These are phyloP conservation scores for Digitaria exilis DNA, from an alignment of 202 grass and related monocot species.

Conservation along the genomic window DNA sequence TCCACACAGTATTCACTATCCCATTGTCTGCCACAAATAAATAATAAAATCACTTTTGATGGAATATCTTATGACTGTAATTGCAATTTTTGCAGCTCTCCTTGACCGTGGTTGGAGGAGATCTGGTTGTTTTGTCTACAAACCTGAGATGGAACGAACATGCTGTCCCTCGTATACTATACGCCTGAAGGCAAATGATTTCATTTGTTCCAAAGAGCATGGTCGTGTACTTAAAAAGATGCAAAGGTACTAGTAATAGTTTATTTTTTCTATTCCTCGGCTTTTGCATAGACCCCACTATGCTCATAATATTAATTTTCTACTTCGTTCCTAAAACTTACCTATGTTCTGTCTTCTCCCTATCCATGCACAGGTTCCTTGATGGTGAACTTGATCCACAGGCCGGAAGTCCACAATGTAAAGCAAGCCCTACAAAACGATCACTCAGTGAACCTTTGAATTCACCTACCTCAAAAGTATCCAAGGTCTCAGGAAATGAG, in stretches of 20 bases:
- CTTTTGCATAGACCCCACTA: not conserved
- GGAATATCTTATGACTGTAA: constrained; percentile 31
- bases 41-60: not conserved
- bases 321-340: constrained; percentile 12
- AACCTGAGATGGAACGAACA: constrained; percentile 95
- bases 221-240: constrained; percentile 80
- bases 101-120: constrained; percentile 97
- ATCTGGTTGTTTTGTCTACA: constrained; percentile 89
- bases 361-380: constrained; percentile 66
- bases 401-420: constrained; percentile 50
- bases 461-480: constrained; percentile 45
- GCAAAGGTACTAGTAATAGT: constrained; percentile 67
- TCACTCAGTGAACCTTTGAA: constrained; percentile 49
- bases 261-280: constrained; percentile 2
- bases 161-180: constrained; percentile 97
- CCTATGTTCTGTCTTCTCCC: constrained; percentile 12
- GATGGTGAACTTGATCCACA: constrained; percentile 62
- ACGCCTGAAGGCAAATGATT: constrained; percentile 85
- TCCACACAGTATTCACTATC: not conserved
- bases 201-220: constrained; percentile 87
- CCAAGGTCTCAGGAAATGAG: constrained; percentile 52
- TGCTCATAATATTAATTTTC: constrained; percentile 9
- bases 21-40: not conserved
- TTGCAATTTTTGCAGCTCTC: constrained; percentile 51
- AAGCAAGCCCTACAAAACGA: constrained; percentile 46